phyloP scores from a whole-genome alignment of 2,329 filamentous ascomycete species.

The Penicillium concentricum region DNA sequence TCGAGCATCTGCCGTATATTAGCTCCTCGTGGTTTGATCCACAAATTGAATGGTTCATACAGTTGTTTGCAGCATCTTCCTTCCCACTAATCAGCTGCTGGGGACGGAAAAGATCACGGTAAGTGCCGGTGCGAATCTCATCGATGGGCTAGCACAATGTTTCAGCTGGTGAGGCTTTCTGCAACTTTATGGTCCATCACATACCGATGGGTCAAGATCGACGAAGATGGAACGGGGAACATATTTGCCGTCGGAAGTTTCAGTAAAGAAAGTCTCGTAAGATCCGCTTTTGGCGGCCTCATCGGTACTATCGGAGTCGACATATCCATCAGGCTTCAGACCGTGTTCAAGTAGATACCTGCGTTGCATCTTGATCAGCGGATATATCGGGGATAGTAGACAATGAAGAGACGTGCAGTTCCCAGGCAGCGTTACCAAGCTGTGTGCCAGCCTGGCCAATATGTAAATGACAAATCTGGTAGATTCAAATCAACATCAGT shows the following conservation, averaged over 20 bases:
- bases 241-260: conserved; percentile 64
- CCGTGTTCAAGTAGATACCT: conserved; percentile 68
- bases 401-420: conserved; percentile 56
- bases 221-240: conserved; percentile 67
- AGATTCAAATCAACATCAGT: conserved; percentile 9
- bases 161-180: background rate
- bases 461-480: conserved; percentile 64
- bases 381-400: conserved; percentile 20
- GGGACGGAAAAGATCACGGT: conserved; percentile 65
- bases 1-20: conserved; percentile 55
- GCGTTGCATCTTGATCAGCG: conserved; percentile 6
- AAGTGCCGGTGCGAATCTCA: conserved; percentile 63
- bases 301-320: conserved; percentile 55
- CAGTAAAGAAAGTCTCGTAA: conserved; percentile 66
- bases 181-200: background rate
- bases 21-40: conserved; percentile 3
- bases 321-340: conserved; percentile 59
- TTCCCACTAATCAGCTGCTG: conserved; percentile 66
- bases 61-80: conserved; percentile 69
- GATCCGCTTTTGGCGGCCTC: conserved; percentile 56
- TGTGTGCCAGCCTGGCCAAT: conserved; percentile 68
- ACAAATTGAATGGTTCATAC: conserved; percentile 35
- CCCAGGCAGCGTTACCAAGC: conserved; percentile 68
- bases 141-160: conserved; percentile 55
- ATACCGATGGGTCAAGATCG: conserved; percentile 63